Evolutionary conservation across 192 early-diverging fungal genomes (phyloP), one percentile per base, ranked within the genome.

Genomic region (Gorgonomyces haynaldii): DNA sequence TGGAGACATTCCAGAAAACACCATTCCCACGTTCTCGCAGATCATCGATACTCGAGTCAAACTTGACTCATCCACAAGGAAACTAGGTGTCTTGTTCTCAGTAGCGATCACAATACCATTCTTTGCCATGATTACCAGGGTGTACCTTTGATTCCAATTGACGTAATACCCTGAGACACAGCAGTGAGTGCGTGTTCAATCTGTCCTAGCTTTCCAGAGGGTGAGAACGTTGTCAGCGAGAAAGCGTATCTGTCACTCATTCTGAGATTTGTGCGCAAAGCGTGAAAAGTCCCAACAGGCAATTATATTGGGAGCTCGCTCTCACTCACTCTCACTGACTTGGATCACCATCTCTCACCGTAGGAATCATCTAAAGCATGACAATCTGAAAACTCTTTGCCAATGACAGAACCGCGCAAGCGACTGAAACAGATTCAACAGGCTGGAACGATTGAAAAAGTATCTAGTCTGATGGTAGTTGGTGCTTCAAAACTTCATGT

Each of bases 41-140:
- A 99, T 82, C 52, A 71, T 70, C 31, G 82, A 80, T 35, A 99
- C 86, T 56, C 94, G 91, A 67, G 90, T 87, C 56, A 93, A 60
- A 8, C 90, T 88, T 0, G 78, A 77, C 42, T 95, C 86, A 52
- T 99, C 96, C 40, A 99, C 85, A 30, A 99, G 76, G 43, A 88
- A 81, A 32, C 89, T 88, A 28, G 85, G 81, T 1, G 83, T 70
- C 69, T 96, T 96, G 60, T 96, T 94, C 69, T 96, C 91, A 6
- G 96, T 99, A 12, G 94, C 96, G 62, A 99, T 86, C 22, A 99
- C 94, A 49, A 96, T 80, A 31, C 93, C 93, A 56, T 96, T 99
- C 29, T 85, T 84, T 13, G 89, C 96, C 88, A 65, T 31, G 6
- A 20, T 30, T 21, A 4, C 22, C 20, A 4, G 20, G n/a, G 9